These are phyloP conservation scores for Marsdenia floribunda DNA, from an alignment of 257 asterid species.

Conservation along the genomic window DNA sequence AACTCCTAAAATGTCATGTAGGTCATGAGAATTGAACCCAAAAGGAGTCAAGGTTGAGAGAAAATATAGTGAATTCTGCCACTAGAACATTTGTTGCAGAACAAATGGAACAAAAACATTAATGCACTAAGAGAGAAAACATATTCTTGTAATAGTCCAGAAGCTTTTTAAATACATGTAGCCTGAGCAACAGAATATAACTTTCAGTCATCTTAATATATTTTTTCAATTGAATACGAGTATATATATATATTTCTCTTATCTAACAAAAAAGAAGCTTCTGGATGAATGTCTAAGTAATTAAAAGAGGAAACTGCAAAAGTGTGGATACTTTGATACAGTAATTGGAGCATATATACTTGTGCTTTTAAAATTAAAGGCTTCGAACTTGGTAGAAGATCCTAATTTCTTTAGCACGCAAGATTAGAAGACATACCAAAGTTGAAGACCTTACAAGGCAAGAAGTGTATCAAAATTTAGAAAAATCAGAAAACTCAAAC, in stretches of 20 bases:
- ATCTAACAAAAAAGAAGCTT: neutral
- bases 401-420: neutral
- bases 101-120: neutral
- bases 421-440: neutral
- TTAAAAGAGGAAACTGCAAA: neutral
- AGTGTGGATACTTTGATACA: neutral
- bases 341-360: neutral
- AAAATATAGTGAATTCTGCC: neutral
- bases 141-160: neutral
- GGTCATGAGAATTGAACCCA: neutral
- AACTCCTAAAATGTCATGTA: constrained; percentile 53
- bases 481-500: neutral
- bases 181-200: neutral
- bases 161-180: neutral
- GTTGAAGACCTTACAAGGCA: neutral
- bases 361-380: neutral
- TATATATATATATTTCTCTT: neutral
- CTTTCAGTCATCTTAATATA: neutral
- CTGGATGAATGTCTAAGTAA: neutral
- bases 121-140: neutral
- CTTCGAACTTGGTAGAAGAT: neutral
- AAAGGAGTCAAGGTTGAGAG: neutral
- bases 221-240: neutral
- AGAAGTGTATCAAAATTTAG: neutral
- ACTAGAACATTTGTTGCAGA: neutral